Evolutionary conservation across 2,329 filamentous ascomycete genomes (phyloP).

Genomic region (Lachnellula hyalina): DNA sequence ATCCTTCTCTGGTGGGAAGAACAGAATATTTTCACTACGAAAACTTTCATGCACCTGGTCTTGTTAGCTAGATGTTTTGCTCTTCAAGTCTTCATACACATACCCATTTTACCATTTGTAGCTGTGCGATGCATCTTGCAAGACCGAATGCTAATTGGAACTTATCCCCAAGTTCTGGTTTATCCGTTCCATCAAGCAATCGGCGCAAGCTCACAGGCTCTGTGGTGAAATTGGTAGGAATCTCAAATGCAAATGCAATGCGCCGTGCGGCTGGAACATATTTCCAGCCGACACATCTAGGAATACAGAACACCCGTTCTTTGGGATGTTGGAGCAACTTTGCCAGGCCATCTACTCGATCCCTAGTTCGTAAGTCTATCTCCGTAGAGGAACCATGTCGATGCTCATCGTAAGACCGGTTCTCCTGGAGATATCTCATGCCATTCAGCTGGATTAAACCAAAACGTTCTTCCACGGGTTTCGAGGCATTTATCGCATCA

Average conservation of each 20-base stretch:
- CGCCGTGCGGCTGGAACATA: background rate
- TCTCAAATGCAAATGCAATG: background rate
- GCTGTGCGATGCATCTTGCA: slow-evolving; percentile 2
- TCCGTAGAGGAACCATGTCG: background rate
- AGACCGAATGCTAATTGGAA: background rate
- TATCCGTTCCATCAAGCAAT: background rate
- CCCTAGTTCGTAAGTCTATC: background rate
- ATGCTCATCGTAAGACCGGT: background rate
- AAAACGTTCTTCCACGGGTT: background rate
- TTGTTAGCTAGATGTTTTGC: background rate
- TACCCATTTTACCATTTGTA: slow-evolving; percentile 3
- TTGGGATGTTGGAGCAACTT: slow-evolving; percentile 3
- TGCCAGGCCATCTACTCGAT: slow-evolving; percentile 2
- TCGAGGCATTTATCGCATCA: background rate
- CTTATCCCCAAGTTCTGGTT: slow-evolving; percentile 1
- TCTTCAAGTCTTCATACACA: background rate
- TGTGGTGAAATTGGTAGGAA: background rate
- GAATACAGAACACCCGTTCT: slow-evolving; percentile 4
- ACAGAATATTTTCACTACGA: slow-evolving; percentile 10
- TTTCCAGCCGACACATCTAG: slow-evolving; percentile 3
- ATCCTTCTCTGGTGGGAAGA: slow-evolving; percentile 2
- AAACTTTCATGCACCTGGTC: slow-evolving; percentile 8
- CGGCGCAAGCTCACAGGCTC: background rate
- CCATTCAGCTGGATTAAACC: background rate
- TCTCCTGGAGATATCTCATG: background rate